Evolutionary conservation across 306 rosid species (phyloP).

Genomic region (Trifolium repens): DNA sequence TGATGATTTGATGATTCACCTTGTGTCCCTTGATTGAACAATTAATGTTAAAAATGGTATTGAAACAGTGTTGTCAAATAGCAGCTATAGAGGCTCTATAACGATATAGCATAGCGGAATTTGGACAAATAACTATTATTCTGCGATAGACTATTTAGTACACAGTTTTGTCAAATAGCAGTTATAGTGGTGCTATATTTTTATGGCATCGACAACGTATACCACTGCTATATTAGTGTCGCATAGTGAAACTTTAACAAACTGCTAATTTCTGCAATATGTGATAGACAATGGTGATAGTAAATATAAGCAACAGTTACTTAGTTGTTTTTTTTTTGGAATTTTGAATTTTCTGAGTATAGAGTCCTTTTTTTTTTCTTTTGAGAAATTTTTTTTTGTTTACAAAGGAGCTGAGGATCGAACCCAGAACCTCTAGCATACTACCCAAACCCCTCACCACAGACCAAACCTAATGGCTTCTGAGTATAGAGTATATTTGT

Average conservation of each 20-base stretch:
- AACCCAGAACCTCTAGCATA: too few species aligned
- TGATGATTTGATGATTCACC: slow-evolving; percentile 9
- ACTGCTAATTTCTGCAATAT: background rate
- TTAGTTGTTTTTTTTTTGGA: too few species aligned
- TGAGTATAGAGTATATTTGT: background rate
- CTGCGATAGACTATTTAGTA: background rate
- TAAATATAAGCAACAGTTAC: too few species aligned
- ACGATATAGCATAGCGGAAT: background rate
- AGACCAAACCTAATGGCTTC: too few species aligned
- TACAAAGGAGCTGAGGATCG: too few species aligned
- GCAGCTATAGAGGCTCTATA: background rate
- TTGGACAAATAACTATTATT: background rate
- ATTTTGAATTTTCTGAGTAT: background rate
- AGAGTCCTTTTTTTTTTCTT: too few species aligned
- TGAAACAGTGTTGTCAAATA: background rate
- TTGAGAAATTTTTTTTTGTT: too few species aligned
- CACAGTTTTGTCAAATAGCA: background rate
- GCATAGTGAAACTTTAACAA: background rate
- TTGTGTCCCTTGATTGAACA: slow-evolving; percentile 19
- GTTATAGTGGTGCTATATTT: too few species aligned
- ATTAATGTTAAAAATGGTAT: background rate
- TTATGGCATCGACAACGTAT: too few species aligned
- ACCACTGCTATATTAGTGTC: background rate
- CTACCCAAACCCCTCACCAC: too few species aligned
- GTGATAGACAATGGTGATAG: background rate